Evolutionary conservation across 2,329 filamentous ascomycete species (phyloP).

Genomic region (Neopestalotiopsis clavispora): DNA sequence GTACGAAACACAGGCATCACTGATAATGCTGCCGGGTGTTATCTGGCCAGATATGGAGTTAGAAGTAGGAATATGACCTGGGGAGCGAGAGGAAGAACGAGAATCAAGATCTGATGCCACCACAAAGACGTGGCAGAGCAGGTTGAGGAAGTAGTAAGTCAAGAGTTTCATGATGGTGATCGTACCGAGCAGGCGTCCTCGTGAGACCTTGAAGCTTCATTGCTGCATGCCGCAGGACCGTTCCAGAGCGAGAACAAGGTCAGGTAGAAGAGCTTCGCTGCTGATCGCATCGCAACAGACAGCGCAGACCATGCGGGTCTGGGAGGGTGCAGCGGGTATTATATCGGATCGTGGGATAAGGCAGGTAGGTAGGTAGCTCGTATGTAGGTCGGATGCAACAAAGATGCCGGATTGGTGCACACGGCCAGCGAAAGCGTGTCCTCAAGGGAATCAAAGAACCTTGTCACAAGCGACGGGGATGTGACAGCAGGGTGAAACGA

Average conservation of each 20-base stretch:
- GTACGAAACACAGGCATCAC: constrained; percentile 94
- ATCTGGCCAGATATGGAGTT: constrained; percentile 64
- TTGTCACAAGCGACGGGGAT: constrained; percentile 9
- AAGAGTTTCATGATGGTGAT: constrained; percentile 28
- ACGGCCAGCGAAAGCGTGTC: constrained; percentile 1
- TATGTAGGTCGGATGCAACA: not conserved
- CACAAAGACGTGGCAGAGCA: constrained; percentile 26
- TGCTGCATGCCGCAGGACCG: constrained; percentile 50
- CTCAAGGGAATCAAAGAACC: constrained; percentile 5
- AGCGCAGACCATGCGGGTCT: not conserved
- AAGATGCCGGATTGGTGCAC: constrained; percentile 2
- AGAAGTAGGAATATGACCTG: constrained; percentile 38
- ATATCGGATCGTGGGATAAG: constrained; percentile 10
- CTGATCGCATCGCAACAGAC: constrained; percentile 52
- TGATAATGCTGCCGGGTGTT: constrained; percentile 85
- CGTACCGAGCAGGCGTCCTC: constrained; percentile 59
- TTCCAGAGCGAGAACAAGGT: constrained; percentile 61
- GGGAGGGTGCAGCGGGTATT: not conserved
- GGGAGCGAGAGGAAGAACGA: constrained; percentile 9
- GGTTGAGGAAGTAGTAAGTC: constrained; percentile 25
- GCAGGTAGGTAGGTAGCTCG: not conserved
- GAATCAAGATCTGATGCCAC: not conserved
- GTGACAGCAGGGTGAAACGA: constrained; percentile 18
- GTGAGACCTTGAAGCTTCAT: constrained; percentile 37
- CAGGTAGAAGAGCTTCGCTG: constrained; percentile 59